Evolutionary conservation across 305 asterid genomes (phyloP).

Genomic region (Coffea humblotiana): DNA sequence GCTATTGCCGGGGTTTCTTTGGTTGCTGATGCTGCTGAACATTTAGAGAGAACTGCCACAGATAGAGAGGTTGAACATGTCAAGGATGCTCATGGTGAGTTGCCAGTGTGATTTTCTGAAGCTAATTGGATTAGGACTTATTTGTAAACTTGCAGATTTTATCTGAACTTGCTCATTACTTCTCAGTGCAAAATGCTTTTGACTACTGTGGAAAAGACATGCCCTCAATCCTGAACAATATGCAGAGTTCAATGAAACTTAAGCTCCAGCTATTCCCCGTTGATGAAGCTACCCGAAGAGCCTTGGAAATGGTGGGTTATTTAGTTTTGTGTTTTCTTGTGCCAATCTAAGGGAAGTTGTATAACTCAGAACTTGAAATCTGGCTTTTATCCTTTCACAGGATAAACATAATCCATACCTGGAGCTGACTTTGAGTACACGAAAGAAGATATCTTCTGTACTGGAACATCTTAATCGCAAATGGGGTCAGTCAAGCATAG

Average conservation of each 20-base stretch:
- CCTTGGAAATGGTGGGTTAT: slow-evolving; percentile 75
- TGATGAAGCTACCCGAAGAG: slow-evolving; percentile 76
- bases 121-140: not conserved
- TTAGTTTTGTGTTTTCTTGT: slow-evolving; percentile 10
- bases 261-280: slow-evolving; percentile 95
- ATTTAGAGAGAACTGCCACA: slow-evolving; percentile 74
- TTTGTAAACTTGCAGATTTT: slow-evolving; percentile 11
- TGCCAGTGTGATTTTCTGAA: slow-evolving; percentile 7
- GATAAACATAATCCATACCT: slow-evolving; percentile 83
- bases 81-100: slow-evolving; percentile 59
- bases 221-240: slow-evolving; percentile 36
- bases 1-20: slow-evolving; percentile 98
- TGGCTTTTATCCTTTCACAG: slow-evolving; percentile 39
- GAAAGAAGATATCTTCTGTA: slow-evolving; percentile 87
- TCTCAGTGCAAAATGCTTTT: slow-evolving; percentile 52
- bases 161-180: slow-evolving; percentile 21
- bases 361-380: not conserved
- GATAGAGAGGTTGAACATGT: slow-evolving; percentile 57
- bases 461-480: slow-evolving; percentile 90
- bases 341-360: not conserved
- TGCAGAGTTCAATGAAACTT: slow-evolving; percentile 61
- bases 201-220: slow-evolving; percentile 52
- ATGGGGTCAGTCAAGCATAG: slow-evolving; percentile 70
- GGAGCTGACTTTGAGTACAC: slow-evolving; percentile 83
- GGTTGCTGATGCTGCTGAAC: slow-evolving; percentile 99